Conservation (phyloP, 2,329 filamentous ascomycete genomes). For the Paracamarosporium sp. region DNA sequence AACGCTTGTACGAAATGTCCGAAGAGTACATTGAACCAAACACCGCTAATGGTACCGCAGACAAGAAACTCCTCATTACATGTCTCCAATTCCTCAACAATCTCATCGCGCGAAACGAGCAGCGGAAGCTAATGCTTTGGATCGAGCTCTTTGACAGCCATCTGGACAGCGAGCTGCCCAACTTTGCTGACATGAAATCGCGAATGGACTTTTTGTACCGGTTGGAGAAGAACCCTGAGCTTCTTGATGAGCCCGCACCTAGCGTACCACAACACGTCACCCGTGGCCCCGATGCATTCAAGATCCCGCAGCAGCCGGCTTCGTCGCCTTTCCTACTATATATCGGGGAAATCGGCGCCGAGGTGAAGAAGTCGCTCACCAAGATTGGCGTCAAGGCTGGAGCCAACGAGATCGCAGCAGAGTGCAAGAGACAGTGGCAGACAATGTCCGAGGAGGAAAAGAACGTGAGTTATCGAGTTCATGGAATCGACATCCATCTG, state of each 20-base stretch:
- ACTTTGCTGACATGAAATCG: constrained; percentile 46
- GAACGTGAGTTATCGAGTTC: constrained; percentile 28
- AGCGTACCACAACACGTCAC: constrained; percentile 20
- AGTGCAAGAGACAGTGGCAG: constrained; percentile 49
- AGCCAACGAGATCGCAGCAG: constrained; percentile 50
- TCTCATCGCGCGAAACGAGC: constrained; percentile 70
- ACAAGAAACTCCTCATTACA: constrained; percentile 70
- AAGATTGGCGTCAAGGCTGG: constrained; percentile 46
- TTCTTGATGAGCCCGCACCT: constrained; percentile 17
- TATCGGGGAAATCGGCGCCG: constrained; percentile 47
- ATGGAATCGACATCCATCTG: constrained; percentile 7
- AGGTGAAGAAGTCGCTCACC: constrained; percentile 46
- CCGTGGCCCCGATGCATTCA: constrained; percentile 39
- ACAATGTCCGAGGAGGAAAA: constrained; percentile 48
- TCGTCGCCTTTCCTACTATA: constrained; percentile 50
- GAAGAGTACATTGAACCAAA: too few relatives aligned
- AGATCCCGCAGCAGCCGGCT: constrained; percentile 46
- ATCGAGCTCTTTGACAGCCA: constrained; percentile 69
- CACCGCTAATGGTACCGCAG: constrained; percentile 21
- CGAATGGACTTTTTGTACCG: constrained; percentile 39
- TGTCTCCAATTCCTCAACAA: constrained; percentile 73
- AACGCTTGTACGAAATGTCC: constrained; percentile 55
- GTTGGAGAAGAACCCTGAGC: constrained; percentile 24
- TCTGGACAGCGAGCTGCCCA: constrained; percentile 46
- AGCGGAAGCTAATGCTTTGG: constrained; percentile 70